Conservation (phyloP, 768 basidiomycete genomes). For the Holtermanniella nyarrowii region DNA sequence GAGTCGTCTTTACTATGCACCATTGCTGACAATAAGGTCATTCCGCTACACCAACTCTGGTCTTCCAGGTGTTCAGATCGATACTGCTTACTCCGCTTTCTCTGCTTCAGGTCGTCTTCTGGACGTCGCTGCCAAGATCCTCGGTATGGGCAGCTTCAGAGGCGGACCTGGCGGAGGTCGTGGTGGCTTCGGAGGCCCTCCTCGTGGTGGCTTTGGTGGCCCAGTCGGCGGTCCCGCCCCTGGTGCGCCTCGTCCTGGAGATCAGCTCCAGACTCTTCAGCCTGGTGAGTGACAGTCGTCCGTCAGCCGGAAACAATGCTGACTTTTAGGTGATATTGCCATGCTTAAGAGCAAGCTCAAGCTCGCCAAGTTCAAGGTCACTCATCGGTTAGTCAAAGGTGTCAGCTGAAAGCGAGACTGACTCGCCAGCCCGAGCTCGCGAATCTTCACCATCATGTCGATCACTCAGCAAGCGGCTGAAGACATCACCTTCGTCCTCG, state of each 20-base stretch:
- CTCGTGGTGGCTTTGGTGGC: slow-evolving; percentile 23
- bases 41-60: slow-evolving; percentile 29
- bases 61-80: slow-evolving; percentile 33
- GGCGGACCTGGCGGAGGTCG: slow-evolving; percentile 6
- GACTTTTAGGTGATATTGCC: slow-evolving; percentile 4
- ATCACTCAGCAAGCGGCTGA: slow-evolving; percentile 27
- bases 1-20: slow-evolving; percentile 1
- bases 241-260: slow-evolving; percentile 8
- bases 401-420: too few relatives aligned
- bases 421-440: slow-evolving; percentile 10
- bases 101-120: slow-evolving; percentile 29
- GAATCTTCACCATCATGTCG: slow-evolving; percentile 16
- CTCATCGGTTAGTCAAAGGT: slow-evolving; percentile 32
- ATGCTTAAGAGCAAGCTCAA: slow-evolving; percentile 31
- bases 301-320: not conserved
- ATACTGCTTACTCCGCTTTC: slow-evolving; percentile 41
- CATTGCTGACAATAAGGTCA: slow-evolving; percentile 12
- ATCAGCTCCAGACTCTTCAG: slow-evolving; percentile 16
- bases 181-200: slow-evolving; percentile 13
- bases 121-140: slow-evolving; percentile 24
- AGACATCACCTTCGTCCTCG: slow-evolving; percentile 29
- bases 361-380: slow-evolving; percentile 35
- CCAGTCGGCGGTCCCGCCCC: slow-evolving; percentile 8
- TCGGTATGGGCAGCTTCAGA: slow-evolving; percentile 23
- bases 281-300: slow-evolving; percentile 1